Evolutionary conservation across 1,284 basidiomycete genomes (phyloP).

Genomic region (Macrocystidia cucumis): DNA sequence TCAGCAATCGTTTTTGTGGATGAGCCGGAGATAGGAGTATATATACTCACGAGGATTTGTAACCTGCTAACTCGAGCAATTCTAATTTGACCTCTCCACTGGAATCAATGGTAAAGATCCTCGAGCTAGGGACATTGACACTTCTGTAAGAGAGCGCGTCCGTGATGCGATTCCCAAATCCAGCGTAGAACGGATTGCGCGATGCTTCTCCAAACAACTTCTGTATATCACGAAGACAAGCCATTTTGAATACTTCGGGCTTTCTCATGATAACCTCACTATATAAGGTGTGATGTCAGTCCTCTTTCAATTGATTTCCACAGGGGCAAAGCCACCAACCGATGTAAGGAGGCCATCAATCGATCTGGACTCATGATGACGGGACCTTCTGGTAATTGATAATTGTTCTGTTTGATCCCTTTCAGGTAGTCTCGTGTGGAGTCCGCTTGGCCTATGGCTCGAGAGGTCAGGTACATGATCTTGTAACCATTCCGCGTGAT

Average conservation of each 20-base stretch:
- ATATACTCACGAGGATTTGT: conserved; percentile 82
- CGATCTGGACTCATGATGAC: conserved; percentile 99
- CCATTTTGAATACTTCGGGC: conserved; percentile 99
- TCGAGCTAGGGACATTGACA: conserved; percentile 89
- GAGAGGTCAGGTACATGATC: conserved; percentile 96
- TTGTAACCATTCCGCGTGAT: conserved; percentile 96
- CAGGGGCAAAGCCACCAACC: conserved; percentile 39
- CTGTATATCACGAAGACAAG: conserved; percentile 94
- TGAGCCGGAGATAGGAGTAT: not conserved
- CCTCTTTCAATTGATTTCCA: not conserved
- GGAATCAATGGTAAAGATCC: conserved; percentile 98
- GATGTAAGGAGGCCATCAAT: conserved; percentile 90
- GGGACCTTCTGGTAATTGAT: conserved; percentile 94
- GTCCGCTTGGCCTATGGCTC: conserved; percentile 98
- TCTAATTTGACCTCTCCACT: conserved; percentile 97
- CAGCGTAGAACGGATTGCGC: conserved; percentile 88
- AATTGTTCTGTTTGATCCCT: conserved; percentile 93
- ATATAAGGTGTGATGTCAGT: conserved; percentile 3
- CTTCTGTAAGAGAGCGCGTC: conserved; percentile 96
- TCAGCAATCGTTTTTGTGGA: not conserved
- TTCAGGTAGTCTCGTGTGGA: conserved; percentile 94
- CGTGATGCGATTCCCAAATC: conserved; percentile 98
- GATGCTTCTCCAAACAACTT: conserved; percentile 76
- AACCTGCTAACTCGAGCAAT: conserved; percentile 89
- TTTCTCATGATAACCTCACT: conserved; percentile 99